Base-by-base conservation (phyloP, 2,329 filamentous ascomycete genomes). In the Penicillium sumatraense region DNA sequence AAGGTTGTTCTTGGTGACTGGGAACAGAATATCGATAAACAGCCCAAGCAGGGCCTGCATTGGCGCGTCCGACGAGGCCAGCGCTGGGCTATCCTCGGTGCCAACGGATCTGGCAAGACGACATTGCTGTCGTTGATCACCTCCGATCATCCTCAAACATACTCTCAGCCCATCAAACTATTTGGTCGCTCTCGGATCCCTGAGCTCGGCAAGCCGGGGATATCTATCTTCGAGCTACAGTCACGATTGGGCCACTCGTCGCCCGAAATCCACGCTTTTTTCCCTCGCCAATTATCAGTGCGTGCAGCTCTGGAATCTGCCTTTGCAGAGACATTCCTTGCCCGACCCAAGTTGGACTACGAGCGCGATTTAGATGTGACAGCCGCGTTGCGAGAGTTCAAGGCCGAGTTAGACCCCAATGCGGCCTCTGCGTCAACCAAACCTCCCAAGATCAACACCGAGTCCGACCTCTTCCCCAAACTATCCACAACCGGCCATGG, bases 81-180 rank as follows among this genome's bases (percentile, higher is more conserved):
- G 70, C 86, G 93, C 59, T 96, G 92, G 89, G 93, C 90, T 3
- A 84, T 98, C 16, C 95, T 99, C 68, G 95, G 95, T 0, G 89
- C 93, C 27, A 98, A 99, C 65, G 95, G 84, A 11, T 96, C 91
- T 0, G 95, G 95, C 16, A 99, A 99, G 78, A 99, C 95, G 0
- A 99, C 95, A 0, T 83, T 99, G 35, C 84, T 98, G 24, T 95
- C 92, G 5, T 82, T 99, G 5, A 89, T 99, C 56, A 96, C 91
- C 56, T 98, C 93, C 1, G 95, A 99, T 68, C 95, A 99, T 66
- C 95, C 95, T 0, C 93, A 98, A 73, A 87, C 93, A 0, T 99
- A 98, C 72, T 91, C 90, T 0, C 84, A 93, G 21, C 93, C 93
- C 0, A 88, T 99, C 57, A 88, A 85, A 63, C 81, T 97, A 13